These are phyloP conservation scores for Phytophthora vignae DNA, from an alignment of 352 stramenopile genomes.

Conservation along the genomic window DNA sequence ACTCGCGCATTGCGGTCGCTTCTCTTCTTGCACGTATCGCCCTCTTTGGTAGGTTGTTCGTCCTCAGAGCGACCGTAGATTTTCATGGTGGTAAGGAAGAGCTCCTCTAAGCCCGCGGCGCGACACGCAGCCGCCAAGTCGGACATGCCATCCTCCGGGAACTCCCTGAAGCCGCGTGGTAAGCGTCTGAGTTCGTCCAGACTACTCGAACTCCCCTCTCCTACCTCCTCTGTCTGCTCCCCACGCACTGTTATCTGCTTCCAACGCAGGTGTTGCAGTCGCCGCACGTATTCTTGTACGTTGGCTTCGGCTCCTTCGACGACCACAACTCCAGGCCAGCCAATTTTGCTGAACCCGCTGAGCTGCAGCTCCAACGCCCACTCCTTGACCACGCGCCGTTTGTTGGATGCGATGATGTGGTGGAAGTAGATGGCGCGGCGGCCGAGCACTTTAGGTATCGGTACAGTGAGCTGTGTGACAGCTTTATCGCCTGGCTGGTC, in stretches of 20 bases:
- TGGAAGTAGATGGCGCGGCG: slow-evolving; percentile 86
- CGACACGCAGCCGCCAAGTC: slow-evolving; percentile 60
- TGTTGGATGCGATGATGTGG: slow-evolving; percentile 82
- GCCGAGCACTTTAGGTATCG: slow-evolving; percentile 43
- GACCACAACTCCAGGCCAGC: slow-evolving; percentile 82
- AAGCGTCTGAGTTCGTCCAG: slow-evolving; percentile 50
- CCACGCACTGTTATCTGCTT: slow-evolving; percentile 86
- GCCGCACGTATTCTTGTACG: slow-evolving; percentile 74
- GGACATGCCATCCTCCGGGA: slow-evolving; percentile 74
- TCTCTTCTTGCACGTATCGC: slow-evolving; percentile 26
- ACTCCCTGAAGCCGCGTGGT: slow-evolving; percentile 60
- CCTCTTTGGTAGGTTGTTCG: not conserved
- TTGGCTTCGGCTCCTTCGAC: slow-evolving; percentile 66
- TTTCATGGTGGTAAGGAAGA: slow-evolving; percentile 87
- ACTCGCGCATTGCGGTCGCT: not conserved
- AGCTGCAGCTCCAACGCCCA: slow-evolving; percentile 76
- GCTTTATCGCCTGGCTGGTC: slow-evolving; percentile 9
- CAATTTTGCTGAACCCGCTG: slow-evolving; percentile 82
- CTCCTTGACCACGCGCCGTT: slow-evolving; percentile 75
- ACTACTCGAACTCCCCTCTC: not conserved
- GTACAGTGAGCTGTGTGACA: not conserved
- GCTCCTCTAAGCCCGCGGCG: slow-evolving; percentile 55
- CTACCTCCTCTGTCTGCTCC: slow-evolving; percentile 59
- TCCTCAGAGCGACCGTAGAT: slow-evolving; percentile 56
- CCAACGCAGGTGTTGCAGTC: slow-evolving; percentile 79